Percentiles rank a stretch among this genome's conserved stretches.
Evolutionary conservation across 2,329 filamentous ascomycete genomes (phyloP).

Genomic region (Alternaria metachromatica): DNA sequence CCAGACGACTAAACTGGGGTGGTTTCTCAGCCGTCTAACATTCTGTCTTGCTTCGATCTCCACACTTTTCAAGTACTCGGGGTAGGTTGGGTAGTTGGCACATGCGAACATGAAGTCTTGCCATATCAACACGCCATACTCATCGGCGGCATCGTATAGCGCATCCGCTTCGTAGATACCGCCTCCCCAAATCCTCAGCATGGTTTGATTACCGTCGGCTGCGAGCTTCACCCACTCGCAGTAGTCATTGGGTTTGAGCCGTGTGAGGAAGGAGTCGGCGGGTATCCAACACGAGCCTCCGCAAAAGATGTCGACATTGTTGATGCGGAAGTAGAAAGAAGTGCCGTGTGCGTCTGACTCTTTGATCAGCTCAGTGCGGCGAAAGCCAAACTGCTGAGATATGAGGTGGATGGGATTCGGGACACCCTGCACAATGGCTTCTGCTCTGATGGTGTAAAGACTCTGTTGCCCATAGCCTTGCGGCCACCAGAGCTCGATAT

Average conservation of each 20-base stretch:
- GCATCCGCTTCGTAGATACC: conserved; percentile 78
- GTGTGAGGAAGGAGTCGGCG: conserved; percentile 77
- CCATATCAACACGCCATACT: conserved; percentile 80
- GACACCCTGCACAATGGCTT: background rate
- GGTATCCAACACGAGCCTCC: conserved; percentile 88
- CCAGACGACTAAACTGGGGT: conserved; percentile 85
- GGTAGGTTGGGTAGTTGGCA: conserved; percentile 64
- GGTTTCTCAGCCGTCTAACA: conserved; percentile 76
- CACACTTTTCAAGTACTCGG: conserved; percentile 60
- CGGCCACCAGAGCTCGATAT: conserved; percentile 77
- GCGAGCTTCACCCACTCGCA: conserved; percentile 77
- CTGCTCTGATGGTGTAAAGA: conserved; percentile 65
- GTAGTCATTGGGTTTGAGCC: conserved; percentile 70
- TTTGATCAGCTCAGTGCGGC: conserved; percentile 61
- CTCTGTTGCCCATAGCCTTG: conserved; percentile 77
- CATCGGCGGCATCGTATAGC: conserved; percentile 79
- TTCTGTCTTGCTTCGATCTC: conserved; percentile 66
- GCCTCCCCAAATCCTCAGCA: conserved; percentile 82
- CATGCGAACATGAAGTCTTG: conserved; percentile 87
- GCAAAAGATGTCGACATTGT: conserved; percentile 77
- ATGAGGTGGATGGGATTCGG: conserved; percentile 1
- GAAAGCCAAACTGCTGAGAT: conserved; percentile 59
- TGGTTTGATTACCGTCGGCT: conserved; percentile 77
- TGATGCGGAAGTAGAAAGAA: conserved; percentile 80
- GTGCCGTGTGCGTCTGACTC: conserved; percentile 66